A percentile compares a stretch with the other conserved stretches of the same genome.
Conservation (phyloP, 2,329 filamentous ascomycete genomes). For the Phialemonium atrogriseum region DNA sequence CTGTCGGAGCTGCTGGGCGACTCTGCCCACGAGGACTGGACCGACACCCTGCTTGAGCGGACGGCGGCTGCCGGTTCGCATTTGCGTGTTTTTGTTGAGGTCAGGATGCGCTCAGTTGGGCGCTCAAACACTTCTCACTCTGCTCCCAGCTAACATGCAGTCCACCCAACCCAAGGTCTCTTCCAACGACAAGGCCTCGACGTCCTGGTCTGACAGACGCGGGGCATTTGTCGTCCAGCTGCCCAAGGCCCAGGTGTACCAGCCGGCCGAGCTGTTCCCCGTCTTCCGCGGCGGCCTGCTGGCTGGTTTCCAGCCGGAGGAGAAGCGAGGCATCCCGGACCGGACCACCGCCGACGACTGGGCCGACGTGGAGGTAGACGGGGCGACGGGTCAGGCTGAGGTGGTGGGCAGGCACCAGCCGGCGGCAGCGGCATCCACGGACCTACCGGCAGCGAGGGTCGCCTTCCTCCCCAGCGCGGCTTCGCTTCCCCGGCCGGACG, state of each 20-base stretch:
- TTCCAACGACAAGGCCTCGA: conserved; percentile 18
- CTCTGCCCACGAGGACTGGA: conserved; percentile 29
- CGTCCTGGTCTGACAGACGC: conserved; percentile 28
- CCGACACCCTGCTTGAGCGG: conserved; percentile 31
- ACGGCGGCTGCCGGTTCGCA: conserved; percentile 12
- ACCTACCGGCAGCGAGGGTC: conserved; percentile 5
- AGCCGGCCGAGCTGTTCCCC: conserved; percentile 24
- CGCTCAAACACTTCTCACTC: no score
- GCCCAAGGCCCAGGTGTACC: conserved; percentile 21
- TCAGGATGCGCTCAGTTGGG: no score
- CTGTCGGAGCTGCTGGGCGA: conserved; percentile 33
- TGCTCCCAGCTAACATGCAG: no score
- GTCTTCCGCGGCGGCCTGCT: conserved; percentile 26
- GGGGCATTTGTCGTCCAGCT: conserved; percentile 29
- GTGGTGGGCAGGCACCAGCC: conserved; percentile 12
- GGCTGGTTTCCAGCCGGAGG: conserved; percentile 23
- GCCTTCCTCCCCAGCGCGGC: conserved; percentile 31
- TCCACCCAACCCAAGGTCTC: conserved; percentile 13
- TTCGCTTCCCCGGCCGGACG: conserved; percentile 35
- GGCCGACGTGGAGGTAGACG: conserved; percentile 31
- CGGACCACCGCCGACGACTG: conserved; percentile 28
- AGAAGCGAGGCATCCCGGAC: conserved; percentile 4
- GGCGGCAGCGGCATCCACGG: background rate
- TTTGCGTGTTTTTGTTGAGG: conserved; percentile 28
- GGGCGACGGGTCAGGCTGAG: conserved; percentile 24